Evolutionary conservation across 2,329 filamentous ascomycete genomes (phyloP).

Genomic region (Xylariaceae sp.): DNA sequence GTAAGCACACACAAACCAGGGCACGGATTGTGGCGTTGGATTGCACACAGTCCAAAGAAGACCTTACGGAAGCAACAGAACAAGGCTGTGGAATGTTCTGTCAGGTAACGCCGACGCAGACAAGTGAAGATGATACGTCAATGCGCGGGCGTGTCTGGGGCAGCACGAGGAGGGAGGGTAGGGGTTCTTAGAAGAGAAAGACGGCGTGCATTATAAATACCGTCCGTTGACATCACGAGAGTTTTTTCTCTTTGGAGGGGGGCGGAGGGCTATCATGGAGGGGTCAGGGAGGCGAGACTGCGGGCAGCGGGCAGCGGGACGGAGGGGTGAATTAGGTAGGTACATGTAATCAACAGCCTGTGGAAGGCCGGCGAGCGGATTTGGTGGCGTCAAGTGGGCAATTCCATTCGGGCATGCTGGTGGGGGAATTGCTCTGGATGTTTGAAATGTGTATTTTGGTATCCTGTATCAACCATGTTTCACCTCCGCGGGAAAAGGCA

Average conservation of each 20-base stretch:
- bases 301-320: too few species aligned
- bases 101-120: too few species aligned
- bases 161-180: neutral
- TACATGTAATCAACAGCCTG: constrained; percentile 11
- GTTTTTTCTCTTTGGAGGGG: neutral
- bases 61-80: too few species aligned
- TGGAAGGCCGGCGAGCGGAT: neutral
- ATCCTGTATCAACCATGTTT: neutral
- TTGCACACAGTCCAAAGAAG: too few species aligned
- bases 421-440: too few species aligned
- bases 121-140: too few species aligned
- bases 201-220: constrained; percentile 7
- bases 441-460: neutral
- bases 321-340: constrained; percentile 9
- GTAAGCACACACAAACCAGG: too few species aligned
- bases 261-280: constrained; percentile 6
- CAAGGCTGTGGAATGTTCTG: too few species aligned
- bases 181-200: neutral
- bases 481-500: too few species aligned
- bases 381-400: neutral
- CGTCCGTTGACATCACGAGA: constrained; percentile 5
- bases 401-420: too few species aligned
- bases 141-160: too few species aligned
- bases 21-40: too few species aligned
- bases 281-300: constrained; percentile 15